Evolutionary conservation across 805 yeast genomes (phyloP), one percentile per base, ranked within the genome.

Genomic region (Jamesozyma gamospora): DNA sequence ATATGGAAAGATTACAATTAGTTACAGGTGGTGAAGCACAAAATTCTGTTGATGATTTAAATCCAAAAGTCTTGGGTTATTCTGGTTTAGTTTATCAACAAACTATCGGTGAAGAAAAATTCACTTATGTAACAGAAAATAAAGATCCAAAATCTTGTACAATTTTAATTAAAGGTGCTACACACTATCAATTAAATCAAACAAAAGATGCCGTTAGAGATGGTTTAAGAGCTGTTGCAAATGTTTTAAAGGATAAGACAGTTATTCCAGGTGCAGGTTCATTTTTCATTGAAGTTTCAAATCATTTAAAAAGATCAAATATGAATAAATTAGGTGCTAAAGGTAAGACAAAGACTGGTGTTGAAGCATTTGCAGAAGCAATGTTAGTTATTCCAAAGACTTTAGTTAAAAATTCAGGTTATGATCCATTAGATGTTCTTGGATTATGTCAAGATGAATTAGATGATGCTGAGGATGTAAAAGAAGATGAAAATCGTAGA

Each of bases 211-310:
- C 99, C 1, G 87, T 94, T 17, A 78, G 98, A 61, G 98, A 92
- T 61, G 99, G 99, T 27, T 71, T 92, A 43, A 77, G 98, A 50
- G 87, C 96, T 1, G 96, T 92, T 14, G 78, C 94, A 33, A 92
- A 92, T 58, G 92, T 88, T 27, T 66, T 92, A 38, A 82, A 78
- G 55, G 99, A 92, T 62, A 74, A 77, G 51, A 65, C 81, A 32
- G 79, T 92, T 31, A 79, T 92, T 34, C 96, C 98, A 6, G 99
- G 99, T 46, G 99, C 92, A 1, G 99, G 99, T 41, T 92, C 97
- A 1, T 92, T 82, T 63, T 94, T 79, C 67, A 69, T 92, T 55
- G 79, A 94, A 40, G 85, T 90, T 43, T 74, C 86, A 39, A 72
- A 77, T 52, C 74, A 83, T 55, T 67, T 87, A 48, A 64, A 68